A percentile compares a stretch with the other conserved stretches of the same genome.
phyloP scores from a whole-genome alignment of 305 asterid genomes.

The Vinca major region DNA sequence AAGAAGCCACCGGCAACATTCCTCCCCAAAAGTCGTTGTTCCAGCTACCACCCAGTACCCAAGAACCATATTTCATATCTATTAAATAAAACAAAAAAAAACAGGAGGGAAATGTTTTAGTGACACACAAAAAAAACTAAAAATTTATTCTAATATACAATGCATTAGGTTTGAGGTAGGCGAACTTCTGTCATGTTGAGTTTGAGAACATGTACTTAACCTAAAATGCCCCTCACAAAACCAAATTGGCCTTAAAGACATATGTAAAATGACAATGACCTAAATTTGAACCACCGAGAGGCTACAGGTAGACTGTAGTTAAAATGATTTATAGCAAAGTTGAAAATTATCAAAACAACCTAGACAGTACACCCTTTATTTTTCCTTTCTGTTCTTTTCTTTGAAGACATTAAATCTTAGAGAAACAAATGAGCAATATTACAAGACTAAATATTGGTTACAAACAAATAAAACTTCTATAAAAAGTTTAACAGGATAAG shows the following conservation, averaged over 20 bases:
- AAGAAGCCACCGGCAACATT: conserved; percentile 78
- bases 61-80: conserved; percentile 62
- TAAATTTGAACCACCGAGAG: too few relatives aligned
- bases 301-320: too few relatives aligned
- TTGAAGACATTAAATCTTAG: too few relatives aligned
- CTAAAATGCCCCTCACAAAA: not conserved
- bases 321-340: too few relatives aligned
- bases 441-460: too few relatives aligned
- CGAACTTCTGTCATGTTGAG: not conserved
- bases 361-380: too few relatives aligned
- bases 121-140: not conserved
- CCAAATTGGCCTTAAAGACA: not conserved
- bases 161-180: not conserved
- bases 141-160: not conserved
- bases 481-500: too few relatives aligned
- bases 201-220: not conserved
- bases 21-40: conserved; percentile 97
- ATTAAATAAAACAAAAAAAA: conserved; percentile 10
- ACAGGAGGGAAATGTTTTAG: conserved; percentile 6
- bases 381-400: too few relatives aligned
- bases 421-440: too few relatives aligned
- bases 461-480: too few relatives aligned
- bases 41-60: conserved; percentile 99
- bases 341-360: too few relatives aligned
- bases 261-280: not conserved